Conservation (phyloP, 176 grass and related monocot species). For the Phoenix roebelenii region DNA sequence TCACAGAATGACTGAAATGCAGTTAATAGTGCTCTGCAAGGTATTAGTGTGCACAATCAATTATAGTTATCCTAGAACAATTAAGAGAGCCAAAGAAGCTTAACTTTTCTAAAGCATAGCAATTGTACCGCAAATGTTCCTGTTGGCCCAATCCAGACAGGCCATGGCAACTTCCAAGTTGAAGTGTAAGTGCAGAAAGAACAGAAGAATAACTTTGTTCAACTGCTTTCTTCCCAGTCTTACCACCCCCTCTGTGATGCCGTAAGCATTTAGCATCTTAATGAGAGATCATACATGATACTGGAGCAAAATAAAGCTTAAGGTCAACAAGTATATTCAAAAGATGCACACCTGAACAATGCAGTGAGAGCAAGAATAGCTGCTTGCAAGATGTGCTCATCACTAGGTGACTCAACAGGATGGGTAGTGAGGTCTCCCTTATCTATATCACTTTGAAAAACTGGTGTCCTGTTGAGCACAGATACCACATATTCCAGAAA, state of each 20-base stretch:
- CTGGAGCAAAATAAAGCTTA: not conserved
- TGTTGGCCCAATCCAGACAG: conserved; percentile 52
- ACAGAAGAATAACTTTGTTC: conserved; percentile 87
- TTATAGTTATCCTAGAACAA: not conserved
- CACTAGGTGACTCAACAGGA: conserved; percentile 42
- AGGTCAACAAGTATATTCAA: conserved; percentile 22
- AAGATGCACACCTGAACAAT: conserved; percentile 64
- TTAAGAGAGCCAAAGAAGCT: conserved; percentile 14
- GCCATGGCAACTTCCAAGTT: conserved; percentile 83
- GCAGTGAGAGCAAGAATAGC: conserved; percentile 87
- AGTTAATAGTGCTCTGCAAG: conserved; percentile 61
- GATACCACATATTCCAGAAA: conserved; percentile 80
- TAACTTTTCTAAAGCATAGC: conserved; percentile 7
- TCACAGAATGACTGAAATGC: conserved; percentile 98
- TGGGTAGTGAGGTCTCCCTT: conserved; percentile 44
- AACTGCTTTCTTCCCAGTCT: conserved; percentile 85
- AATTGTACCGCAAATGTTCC: conserved; percentile 58
- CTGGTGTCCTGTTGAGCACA: conserved; percentile 68
- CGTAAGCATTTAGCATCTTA: not conserved
- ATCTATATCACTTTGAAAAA: conserved; percentile 54
- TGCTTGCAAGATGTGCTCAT: conserved; percentile 72
- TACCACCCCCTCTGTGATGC: conserved; percentile 71
- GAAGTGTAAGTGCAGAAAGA: conserved; percentile 76
- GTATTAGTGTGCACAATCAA: conserved; percentile 9
- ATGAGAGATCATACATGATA: not conserved